Conservation (phyloP, 73 alveolate genomes). For the Paramecium octaurelia region DNA sequence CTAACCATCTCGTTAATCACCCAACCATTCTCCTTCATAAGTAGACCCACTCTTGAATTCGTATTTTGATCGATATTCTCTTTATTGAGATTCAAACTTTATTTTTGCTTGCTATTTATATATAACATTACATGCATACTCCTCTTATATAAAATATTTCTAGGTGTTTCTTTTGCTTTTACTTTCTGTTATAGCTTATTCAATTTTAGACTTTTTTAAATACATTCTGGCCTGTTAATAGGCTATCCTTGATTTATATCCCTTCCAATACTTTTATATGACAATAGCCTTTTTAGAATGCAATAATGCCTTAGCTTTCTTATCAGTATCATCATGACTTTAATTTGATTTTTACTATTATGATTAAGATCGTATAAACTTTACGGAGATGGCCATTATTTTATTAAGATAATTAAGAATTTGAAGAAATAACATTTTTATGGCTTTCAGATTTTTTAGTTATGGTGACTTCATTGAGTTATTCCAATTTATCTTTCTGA, state of each 20-base stretch:
- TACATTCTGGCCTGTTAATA: neutral
- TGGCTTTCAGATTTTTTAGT: neutral
- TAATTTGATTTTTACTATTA: neutral
- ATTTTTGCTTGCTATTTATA: neutral
- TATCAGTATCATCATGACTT: neutral
- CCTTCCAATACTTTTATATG: neutral
- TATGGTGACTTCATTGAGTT: neutral
- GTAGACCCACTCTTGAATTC: slow-evolving; percentile 72
- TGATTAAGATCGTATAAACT: neutral
- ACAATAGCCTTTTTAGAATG: neutral
- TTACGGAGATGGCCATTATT: neutral
- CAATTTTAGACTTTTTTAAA: neutral
- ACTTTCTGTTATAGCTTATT: neutral
- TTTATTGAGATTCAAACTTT: neutral
- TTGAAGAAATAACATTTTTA: neutral
- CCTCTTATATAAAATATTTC: neutral
- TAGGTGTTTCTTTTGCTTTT: neutral
- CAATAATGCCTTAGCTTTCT: neutral
- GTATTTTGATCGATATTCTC: slow-evolving; percentile 52
- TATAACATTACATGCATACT: neutral
- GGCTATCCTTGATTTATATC: neutral
- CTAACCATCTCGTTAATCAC: slow-evolving; percentile 81
- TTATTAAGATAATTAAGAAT: neutral
- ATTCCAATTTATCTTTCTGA: neutral
- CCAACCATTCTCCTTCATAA: slow-evolving; percentile 77